Conservation (phyloP, 805 yeast genomes). For the Kodamaea kaohsiungensis region DNA sequence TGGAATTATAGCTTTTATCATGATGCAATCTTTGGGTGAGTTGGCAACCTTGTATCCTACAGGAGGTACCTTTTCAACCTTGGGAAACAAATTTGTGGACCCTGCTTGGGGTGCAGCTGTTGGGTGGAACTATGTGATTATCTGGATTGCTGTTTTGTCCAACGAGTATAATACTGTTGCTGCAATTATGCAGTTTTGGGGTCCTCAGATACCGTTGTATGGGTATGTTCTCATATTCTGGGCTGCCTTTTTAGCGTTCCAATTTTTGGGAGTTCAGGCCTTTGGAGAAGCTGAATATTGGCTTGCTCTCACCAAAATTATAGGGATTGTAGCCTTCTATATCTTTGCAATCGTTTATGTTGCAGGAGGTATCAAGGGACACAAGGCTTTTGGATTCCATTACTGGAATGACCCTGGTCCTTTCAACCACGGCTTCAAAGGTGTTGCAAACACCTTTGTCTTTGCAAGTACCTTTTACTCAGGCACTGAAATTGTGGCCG, state of each 20-base stretch:
- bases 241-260: slow-evolving; percentile 51
- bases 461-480: slow-evolving; percentile 61
- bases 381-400: slow-evolving; percentile 40
- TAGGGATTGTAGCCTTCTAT: slow-evolving; percentile 50
- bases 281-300: slow-evolving; percentile 61
- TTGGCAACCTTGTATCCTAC: slow-evolving; percentile 54
- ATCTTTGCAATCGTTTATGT: slow-evolving; percentile 48
- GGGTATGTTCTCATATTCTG: slow-evolving; percentile 58
- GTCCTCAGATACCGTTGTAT: slow-evolving; percentile 53
- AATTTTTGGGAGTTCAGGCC: slow-evolving; percentile 50
- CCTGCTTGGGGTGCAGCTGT: slow-evolving; percentile 59
- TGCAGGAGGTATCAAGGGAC: slow-evolving; percentile 45
- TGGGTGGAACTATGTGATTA: slow-evolving; percentile 52
- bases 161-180: slow-evolving; percentile 57
- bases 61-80: slow-evolving; percentile 51
- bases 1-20: slow-evolving; percentile 52
- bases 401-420: slow-evolving; percentile 48
- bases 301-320: slow-evolving; percentile 50
- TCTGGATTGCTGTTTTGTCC: slow-evolving; percentile 58
- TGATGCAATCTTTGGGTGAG: slow-evolving; percentile 60
- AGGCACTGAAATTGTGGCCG: slow-evolving; percentile 58
- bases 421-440: slow-evolving; percentile 49
- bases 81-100: slow-evolving; percentile 53
- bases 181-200: slow-evolving; percentile 50
- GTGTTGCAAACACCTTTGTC: slow-evolving; percentile 58